Percentiles rank a stretch among this genome's conserved stretches.
These are phyloP conservation scores for Pythium rhizo-oryzae DNA, from an alignment of 352 stramenopile species.

Conservation along the genomic window DNA sequence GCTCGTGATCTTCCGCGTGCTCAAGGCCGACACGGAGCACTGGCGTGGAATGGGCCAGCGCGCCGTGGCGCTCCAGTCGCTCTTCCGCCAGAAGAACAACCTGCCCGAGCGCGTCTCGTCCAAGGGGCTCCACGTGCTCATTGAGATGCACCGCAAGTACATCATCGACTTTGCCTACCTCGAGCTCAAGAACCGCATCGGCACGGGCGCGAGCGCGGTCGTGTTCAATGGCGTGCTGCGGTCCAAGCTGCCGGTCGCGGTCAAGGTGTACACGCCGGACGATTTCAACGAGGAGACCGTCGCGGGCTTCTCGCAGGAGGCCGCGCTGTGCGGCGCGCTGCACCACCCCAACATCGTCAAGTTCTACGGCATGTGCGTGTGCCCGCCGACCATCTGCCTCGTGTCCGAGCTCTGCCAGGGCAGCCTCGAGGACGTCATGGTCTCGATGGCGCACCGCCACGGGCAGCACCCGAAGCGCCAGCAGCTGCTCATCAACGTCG, in stretches of 20 bases:
- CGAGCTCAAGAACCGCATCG: conserved; percentile 43
- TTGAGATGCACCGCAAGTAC: conserved; percentile 70
- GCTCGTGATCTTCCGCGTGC: conserved; percentile 37
- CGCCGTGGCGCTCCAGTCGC: conserved; percentile 29
- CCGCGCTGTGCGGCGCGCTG: conserved; percentile 40
- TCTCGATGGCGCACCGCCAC: conserved; percentile 1
- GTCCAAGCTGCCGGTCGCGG: conserved; percentile 37
- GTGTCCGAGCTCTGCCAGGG: conserved; percentile 55
- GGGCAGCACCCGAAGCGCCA: conserved; percentile 23
- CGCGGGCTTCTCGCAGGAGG: conserved; percentile 48
- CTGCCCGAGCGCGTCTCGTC: conserved; percentile 42
- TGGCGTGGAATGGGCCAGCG: conserved; percentile 33
- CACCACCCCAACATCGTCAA: conserved; percentile 50
- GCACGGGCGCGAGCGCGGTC: conserved; percentile 37
- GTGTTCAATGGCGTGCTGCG: conserved; percentile 45
- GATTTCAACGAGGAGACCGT: conserved; percentile 45
- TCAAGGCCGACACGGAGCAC: conserved; percentile 37
- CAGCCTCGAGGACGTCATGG: conserved; percentile 34
- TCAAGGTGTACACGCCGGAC: conserved; percentile 59
- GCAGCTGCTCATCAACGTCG: conserved; percentile 37
- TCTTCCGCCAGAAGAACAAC: conserved; percentile 37
- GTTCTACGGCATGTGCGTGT: conserved; percentile 56
- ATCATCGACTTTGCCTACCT: conserved; percentile 81
- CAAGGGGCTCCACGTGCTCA: conserved; percentile 61
- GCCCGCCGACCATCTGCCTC: conserved; percentile 48